phyloP scores from a whole-genome alignment of 805 yeast genomes.

The Candida coleopterorum region DNA sequence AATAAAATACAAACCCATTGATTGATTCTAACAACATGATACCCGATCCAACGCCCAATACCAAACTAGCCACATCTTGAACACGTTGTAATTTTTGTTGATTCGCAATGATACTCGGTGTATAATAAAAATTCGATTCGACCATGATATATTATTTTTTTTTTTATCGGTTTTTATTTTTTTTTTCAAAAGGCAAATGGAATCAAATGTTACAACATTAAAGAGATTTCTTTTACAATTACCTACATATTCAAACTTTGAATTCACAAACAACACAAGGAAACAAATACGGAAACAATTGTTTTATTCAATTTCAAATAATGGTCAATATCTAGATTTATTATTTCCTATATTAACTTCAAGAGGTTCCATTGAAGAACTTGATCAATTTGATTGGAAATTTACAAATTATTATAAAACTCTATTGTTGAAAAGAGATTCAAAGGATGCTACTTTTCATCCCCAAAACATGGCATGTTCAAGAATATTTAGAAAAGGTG shows the following conservation, averaged over 20 bases:
- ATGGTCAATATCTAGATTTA: constrained; percentile 30
- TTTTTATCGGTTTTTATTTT: background rate
- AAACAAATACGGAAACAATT: constrained; percentile 25
- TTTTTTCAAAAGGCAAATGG: constrained; percentile 4
- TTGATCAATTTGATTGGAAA: constrained; percentile 29
- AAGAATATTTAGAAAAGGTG: constrained; percentile 67
- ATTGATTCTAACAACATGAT: constrained; percentile 33
- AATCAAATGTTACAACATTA: constrained; percentile 9
- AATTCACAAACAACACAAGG: constrained; percentile 20
- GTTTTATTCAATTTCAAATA: constrained; percentile 26
- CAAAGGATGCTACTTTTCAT: constrained; percentile 35
- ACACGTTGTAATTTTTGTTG: constrained; percentile 24
- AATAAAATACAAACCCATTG: constrained; percentile 32
- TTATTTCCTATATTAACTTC: constrained; percentile 28
- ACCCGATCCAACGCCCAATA: constrained; percentile 38
- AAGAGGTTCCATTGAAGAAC: constrained; percentile 5
- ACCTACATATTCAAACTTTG: constrained; percentile 25
- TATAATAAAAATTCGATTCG: constrained; percentile 16
- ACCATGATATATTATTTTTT: constrained; percentile 1
- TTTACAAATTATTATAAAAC: constrained; percentile 24
- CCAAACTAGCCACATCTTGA: constrained; percentile 35
- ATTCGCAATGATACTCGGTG: constrained; percentile 27
- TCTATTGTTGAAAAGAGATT: constrained; percentile 13
- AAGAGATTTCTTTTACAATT: constrained; percentile 30
- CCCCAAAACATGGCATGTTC: constrained; percentile 72